phyloP scores from a whole-genome alignment of 2,329 filamentous ascomycete species.

The Metarhizium album region DNA sequence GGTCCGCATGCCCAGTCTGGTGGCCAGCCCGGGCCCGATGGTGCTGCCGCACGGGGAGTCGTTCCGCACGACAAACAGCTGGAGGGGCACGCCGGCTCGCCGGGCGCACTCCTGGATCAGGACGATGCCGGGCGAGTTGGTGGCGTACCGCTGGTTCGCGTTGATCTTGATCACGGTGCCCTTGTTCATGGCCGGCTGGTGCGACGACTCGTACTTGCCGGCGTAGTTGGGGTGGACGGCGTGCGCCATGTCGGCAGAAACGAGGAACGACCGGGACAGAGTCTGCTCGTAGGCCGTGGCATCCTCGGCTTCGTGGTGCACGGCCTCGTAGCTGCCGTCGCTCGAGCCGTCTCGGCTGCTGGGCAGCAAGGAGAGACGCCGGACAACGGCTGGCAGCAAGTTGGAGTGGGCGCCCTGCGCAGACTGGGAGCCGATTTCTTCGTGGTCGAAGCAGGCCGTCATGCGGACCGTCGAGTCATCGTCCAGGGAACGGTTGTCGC shows the following conservation, averaged over 20 bases:
- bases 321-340: slow-evolving; percentile 48
- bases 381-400: slow-evolving; percentile 75
- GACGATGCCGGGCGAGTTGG: slow-evolving; percentile 90
- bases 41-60: slow-evolving; percentile 92
- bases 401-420: slow-evolving; percentile 93
- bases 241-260: slow-evolving; percentile 97
- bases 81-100: slow-evolving; percentile 67
- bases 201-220: slow-evolving; percentile 80
- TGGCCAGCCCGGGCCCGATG: slow-evolving; percentile 92
- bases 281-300: slow-evolving; percentile 89
- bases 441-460: slow-evolving; percentile 93
- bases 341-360: slow-evolving; percentile 54
- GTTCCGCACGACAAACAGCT: slow-evolving; percentile 93
- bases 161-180: slow-evolving; percentile 97
- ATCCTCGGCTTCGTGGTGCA: slow-evolving; percentile 47
- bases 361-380: slow-evolving; percentile 73
- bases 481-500: slow-evolving; percentile 52
- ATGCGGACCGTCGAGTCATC: slow-evolving; percentile 75
- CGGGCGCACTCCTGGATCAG: slow-evolving; percentile 80
- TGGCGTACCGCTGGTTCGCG: slow-evolving; percentile 93
- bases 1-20: slow-evolving; percentile 75
- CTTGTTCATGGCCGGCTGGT: slow-evolving; percentile 91
- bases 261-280: slow-evolving; percentile 78
- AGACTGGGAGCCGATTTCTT: slow-evolving; percentile 88
- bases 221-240: slow-evolving; percentile 92